Conservation (phyloP, 192 early-diverging fungal genomes). For the Dissophora ornata region DNA sequence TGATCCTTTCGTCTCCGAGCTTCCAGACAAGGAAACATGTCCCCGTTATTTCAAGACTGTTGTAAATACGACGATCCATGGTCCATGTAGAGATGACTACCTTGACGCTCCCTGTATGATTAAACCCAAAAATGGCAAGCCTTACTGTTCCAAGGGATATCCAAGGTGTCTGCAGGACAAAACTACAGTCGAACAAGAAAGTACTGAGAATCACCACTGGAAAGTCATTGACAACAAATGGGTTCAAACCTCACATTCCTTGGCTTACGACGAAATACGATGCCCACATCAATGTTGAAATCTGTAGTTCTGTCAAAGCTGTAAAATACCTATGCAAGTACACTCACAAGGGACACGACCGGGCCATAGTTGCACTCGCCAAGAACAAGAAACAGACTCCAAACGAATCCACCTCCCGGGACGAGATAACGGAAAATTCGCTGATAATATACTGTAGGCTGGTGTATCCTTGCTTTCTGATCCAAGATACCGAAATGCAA, state of each 20-base stretch:
- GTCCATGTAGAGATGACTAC: conserved; percentile 15
- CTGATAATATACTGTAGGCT: too few species aligned
- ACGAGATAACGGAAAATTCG: too few species aligned
- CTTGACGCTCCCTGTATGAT: neutral
- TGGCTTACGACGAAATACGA: conserved; percentile 39
- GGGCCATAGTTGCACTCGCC: too few species aligned
- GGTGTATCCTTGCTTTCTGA: too few species aligned
- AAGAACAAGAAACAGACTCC: too few species aligned
- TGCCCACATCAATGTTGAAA: conserved; percentile 47
- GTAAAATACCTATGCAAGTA: conserved; percentile 22
- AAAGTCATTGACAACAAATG: neutral
- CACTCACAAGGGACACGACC: conserved; percentile 3
- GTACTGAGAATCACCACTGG: too few species aligned
- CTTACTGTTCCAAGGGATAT: neutral
- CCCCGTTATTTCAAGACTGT: conserved; percentile 22
- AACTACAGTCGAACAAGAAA: neutral
- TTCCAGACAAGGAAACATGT: neutral
- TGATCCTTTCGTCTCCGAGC: conserved; percentile 18
- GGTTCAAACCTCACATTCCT: conserved; percentile 26
- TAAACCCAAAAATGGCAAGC: neutral
- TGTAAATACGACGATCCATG: conserved; percentile 23
- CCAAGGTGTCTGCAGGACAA: neutral
- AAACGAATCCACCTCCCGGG: too few species aligned
- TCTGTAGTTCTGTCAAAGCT: conserved; percentile 10
- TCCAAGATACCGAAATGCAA: too few species aligned